Conservation (phyloP, 805 yeast genomes). For the Candida vaughaniae region DNA sequence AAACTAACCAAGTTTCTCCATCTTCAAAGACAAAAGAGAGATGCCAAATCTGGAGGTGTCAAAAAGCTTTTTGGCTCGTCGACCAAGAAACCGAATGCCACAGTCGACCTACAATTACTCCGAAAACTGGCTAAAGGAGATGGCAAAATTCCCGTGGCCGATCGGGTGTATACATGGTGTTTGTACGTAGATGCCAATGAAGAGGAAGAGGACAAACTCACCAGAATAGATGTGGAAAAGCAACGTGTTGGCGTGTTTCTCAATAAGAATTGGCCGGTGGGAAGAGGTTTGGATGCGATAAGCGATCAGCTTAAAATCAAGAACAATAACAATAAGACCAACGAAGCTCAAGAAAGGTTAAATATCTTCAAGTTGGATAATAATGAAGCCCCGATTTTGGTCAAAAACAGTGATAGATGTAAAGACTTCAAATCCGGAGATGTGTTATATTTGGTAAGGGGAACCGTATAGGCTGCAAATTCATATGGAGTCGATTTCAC, state of each 20-base stretch:
- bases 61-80: conserved; percentile 3
- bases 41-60: not conserved
- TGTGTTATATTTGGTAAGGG: conserved; percentile 51
- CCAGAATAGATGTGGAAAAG: conserved; percentile 23
- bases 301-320: conserved; percentile 46
- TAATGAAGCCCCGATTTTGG: conserved; percentile 28
- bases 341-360: conserved; percentile 40
- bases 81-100: conserved; percentile 9
- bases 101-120: conserved; percentile 34
- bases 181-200: conserved; percentile 30
- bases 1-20: conserved; percentile 28
- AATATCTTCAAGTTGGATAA: conserved; percentile 42
- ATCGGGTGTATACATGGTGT: conserved; percentile 52
- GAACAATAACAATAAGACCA: conserved; percentile 50
- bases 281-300: conserved; percentile 54
- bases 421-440: conserved; percentile 48
- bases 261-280: conserved; percentile 59
- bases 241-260: conserved; percentile 42
- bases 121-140: conserved; percentile 52
- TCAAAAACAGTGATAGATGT: conserved; percentile 35
- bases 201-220: conserved; percentile 24
- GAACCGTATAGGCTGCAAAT: conserved; percentile 24
- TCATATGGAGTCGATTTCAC: too few relatives aligned
- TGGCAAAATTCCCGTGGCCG: conserved; percentile 36
- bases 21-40: conserved; percentile 19